These are phyloP conservation scores for Rhodotorula sphaerocarpa DNA, from an alignment of 768 basidiomycete genomes.

Conservation along the genomic window DNA sequence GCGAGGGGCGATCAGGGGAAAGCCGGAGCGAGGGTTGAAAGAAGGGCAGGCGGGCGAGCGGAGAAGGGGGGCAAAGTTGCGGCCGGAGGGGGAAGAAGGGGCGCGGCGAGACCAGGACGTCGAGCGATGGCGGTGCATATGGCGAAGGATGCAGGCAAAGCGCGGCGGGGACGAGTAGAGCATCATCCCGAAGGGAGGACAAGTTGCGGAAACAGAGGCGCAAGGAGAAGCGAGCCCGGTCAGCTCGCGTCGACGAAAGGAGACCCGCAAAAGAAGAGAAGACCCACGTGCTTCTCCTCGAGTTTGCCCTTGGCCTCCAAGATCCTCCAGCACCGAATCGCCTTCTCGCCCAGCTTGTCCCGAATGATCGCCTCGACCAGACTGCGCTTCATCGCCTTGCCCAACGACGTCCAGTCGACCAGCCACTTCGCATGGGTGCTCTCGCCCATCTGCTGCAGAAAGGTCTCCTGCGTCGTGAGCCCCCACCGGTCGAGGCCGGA, in stretches of 20 bases:
- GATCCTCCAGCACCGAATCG: constrained; percentile 70
- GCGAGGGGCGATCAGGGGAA: not conserved
- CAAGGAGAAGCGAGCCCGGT: no score
- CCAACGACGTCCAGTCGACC: constrained; percentile 67
- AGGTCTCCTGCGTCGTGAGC: constrained; percentile 12
- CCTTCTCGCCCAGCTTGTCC: constrained; percentile 74
- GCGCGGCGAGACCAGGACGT: no score
- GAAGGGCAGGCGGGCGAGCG: no score
- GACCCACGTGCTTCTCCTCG: constrained; percentile 80
- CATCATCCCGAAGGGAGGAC: no score
- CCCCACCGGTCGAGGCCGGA: constrained; percentile 22
- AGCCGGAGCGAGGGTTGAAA: not conserved
- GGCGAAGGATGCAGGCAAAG: no score
- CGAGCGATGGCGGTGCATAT: no score
- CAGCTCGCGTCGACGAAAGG: no score
- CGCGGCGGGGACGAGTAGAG: no score
- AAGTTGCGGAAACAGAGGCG: no score
- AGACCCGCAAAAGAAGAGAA: not conserved
- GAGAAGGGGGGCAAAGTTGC: not conserved
- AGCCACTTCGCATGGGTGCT: constrained; percentile 27
- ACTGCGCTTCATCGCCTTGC: constrained; percentile 57
- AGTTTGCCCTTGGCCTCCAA: constrained; percentile 76
- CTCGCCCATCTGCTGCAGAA: constrained; percentile 20
- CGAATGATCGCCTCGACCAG: constrained; percentile 69
- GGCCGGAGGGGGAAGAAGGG: no score